A percentile compares a stretch with the other conserved stretches of the same genome.
Conservation (phyloP, 2,329 filamentous ascomycete species). For the Xylaria sp. region DNA sequence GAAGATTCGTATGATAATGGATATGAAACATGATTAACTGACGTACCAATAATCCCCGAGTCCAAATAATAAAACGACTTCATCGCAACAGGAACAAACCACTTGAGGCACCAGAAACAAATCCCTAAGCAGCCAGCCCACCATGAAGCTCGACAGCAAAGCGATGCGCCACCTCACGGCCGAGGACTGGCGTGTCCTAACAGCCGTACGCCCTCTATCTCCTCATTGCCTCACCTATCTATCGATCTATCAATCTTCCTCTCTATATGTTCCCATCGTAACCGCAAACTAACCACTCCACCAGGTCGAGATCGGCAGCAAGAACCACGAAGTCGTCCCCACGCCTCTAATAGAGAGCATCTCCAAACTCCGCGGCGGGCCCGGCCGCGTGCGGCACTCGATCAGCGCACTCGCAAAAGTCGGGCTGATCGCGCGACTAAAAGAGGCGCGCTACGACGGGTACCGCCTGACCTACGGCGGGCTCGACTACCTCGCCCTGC, state of each 20-base stretch:
- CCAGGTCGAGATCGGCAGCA: conserved; percentile 92
- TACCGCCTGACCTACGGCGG: conserved; percentile 97
- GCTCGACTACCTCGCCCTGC: conserved; percentile 95
- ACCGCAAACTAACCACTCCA: conserved; percentile 49
- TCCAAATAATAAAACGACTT: not conserved
- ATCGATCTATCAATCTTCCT: no score
- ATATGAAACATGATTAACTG: not conserved
- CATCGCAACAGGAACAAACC: not conserved
- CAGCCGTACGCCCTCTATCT: conserved; percentile 72
- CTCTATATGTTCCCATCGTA: no score
- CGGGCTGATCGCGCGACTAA: conserved; percentile 89
- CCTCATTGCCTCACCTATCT: no score
- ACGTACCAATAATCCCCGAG: not conserved
- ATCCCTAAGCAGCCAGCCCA: conserved; percentile 36
- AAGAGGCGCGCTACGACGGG: conserved; percentile 97
- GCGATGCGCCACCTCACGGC: conserved; percentile 89
- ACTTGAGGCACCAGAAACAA: not conserved
- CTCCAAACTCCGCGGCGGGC: conserved; percentile 80
- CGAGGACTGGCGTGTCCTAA: conserved; percentile 96
- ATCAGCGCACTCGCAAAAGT: conserved; percentile 94
- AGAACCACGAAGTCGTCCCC: conserved; percentile 97
- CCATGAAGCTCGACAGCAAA: conserved; percentile 95
- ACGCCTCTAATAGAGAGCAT: conserved; percentile 88
- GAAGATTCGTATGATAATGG: not conserved
- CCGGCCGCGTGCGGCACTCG: conserved; percentile 81